Conservation (phyloP, 495 filamentous ascomycete species). For the Penicillium manginii region DNA sequence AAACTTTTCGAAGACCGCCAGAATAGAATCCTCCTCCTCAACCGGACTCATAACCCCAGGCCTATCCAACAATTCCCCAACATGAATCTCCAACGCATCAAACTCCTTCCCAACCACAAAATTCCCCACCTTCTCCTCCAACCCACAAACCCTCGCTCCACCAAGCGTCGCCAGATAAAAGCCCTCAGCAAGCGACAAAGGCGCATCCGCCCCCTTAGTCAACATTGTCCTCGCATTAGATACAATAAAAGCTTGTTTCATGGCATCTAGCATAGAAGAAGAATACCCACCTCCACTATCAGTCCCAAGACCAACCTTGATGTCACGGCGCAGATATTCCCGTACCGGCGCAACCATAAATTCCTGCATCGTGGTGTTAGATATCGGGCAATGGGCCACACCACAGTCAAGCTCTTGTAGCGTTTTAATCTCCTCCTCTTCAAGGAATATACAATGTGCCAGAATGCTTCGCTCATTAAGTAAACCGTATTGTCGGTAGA, state of each 20-base stretch:
- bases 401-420: slow-evolving; percentile 55
- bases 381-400: slow-evolving; percentile 65
- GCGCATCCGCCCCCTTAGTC: slow-evolving; percentile 50
- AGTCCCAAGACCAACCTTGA: slow-evolving; percentile 69
- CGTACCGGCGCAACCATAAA: slow-evolving; percentile 65
- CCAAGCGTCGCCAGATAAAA: slow-evolving; percentile 68
- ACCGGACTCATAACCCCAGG: slow-evolving; percentile 54
- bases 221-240: slow-evolving; percentile 56
- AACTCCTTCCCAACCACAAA: slow-evolving; percentile 66
- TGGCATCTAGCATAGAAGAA: slow-evolving; percentile 60
- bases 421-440: slow-evolving; percentile 54
- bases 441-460: slow-evolving; percentile 64
- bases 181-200: slow-evolving; percentile 54
- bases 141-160: slow-evolving; percentile 62
- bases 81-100: slow-evolving; percentile 63
- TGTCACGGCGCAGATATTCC: slow-evolving; percentile 56
- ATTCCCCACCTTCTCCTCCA: slow-evolving; percentile 57
- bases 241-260: slow-evolving; percentile 64
- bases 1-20: slow-evolving; percentile 64
- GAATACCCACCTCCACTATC: slow-evolving; percentile 70
- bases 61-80: slow-evolving; percentile 23
- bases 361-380: slow-evolving; percentile 64
- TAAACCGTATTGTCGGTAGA: slow-evolving; percentile 58
- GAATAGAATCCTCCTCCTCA: slow-evolving; percentile 52
- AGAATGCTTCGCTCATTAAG: slow-evolving; percentile 60